Conservation (phyloP, 2,329 filamentous ascomycete genomes). For the Fusarium annulatum region DNA sequence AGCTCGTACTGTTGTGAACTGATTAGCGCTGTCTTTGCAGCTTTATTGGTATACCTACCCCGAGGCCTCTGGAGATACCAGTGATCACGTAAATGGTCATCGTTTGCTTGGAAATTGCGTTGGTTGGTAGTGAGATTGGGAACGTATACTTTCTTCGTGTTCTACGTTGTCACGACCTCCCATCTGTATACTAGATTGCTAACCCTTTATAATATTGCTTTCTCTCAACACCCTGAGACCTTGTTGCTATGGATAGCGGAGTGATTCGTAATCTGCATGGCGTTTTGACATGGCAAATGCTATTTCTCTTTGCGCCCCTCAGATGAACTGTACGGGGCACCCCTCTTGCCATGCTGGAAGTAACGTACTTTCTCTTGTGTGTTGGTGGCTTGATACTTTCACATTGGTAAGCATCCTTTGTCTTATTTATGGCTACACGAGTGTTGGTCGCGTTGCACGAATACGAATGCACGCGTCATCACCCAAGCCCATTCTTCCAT, state of each 20-base stretch:
- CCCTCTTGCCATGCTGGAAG: background rate
- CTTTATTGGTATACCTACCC: fast-evolving
- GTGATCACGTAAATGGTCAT: background rate
- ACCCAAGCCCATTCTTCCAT: background rate
- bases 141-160: fast-evolving
- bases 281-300: background rate
- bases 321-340: background rate
- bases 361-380: background rate
- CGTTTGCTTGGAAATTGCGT: fast-evolving
- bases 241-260: background rate
- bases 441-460: background rate
- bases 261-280: background rate
- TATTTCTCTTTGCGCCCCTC: too few relatives aligned
- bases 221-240: background rate
- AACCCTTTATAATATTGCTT: background rate
- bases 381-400: background rate
- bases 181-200: background rate
- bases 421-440: background rate
- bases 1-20: fast-evolving
- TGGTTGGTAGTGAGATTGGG: fast-evolving
- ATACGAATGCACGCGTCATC: background rate
- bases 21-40: fast-evolving
- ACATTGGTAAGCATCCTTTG: background rate
- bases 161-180: background rate
- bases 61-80: background rate